phyloP scores from a whole-genome alignment of 2,329 filamentous ascomycete genomes.

The Pyrenophora graminea region DNA sequence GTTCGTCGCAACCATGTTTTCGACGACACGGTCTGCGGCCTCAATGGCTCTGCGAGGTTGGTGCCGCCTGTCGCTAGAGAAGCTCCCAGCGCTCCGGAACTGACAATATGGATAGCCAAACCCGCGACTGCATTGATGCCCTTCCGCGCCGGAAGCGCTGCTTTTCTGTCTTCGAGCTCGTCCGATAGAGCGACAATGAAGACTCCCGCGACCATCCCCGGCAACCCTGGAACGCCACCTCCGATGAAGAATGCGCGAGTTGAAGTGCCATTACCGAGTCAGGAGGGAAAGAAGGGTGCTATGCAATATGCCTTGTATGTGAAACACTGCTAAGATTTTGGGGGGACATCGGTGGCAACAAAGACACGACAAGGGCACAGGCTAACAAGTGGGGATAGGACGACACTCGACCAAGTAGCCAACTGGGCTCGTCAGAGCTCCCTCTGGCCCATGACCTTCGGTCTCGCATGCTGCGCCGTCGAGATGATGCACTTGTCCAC shows the following conservation, averaged over 20 bases:
- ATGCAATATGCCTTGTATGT: conserved; percentile 87
- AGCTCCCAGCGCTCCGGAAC: conserved; percentile 23
- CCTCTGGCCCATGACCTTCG: conserved; percentile 92
- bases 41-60: conserved; percentile 61
- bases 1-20: conserved; percentile 53
- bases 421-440: conserved; percentile 88
- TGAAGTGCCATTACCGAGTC: conserved; percentile 76
- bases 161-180: conserved; percentile 68
- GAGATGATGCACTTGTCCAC: conserved; percentile 95
- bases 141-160: conserved; percentile 63
- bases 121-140: conserved; percentile 66
- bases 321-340: neutral
- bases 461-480: conserved; percentile 85
- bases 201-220: conserved; percentile 57
- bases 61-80: conserved; percentile 27
- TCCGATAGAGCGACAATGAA: conserved; percentile 65
- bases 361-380: neutral
- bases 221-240: conserved; percentile 57
- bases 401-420: conserved; percentile 77
- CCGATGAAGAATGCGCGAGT: conserved; percentile 62
- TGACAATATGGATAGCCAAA: conserved; percentile 59
- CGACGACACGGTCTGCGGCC: conserved; percentile 56
- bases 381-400: conserved; percentile 55
- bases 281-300: conserved; percentile 77
- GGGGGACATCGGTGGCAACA: neutral